Evolutionary conservation across 441 rosid genomes (phyloP), one percentile per base, ranked within the genome.

Genomic region (Gossypium gossypioides): DNA sequence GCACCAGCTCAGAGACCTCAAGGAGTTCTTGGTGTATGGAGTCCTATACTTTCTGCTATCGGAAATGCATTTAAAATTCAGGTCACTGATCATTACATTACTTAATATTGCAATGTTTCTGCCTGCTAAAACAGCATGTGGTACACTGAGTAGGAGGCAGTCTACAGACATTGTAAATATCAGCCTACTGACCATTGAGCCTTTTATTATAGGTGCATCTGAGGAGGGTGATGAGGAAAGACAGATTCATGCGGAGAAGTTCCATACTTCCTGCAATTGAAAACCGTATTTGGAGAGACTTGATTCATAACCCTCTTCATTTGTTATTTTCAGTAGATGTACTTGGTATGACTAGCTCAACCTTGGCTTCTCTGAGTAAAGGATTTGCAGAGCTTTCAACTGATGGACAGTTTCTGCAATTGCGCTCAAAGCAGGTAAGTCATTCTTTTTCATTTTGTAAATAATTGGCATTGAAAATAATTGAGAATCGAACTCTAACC

Each of bases 301-400:
- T 96, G 80, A 89, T 96, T 77, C 99, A 96, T 89, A 96, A 96
- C 84, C 99, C 99, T 54, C 80, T 96, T 69, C 98, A 93, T 83
- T 81, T 96, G 73, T 77, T 96, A 73, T 91, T 93, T 85, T 96
- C 99, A 42, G 91, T 96, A 19, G 97, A 96, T 84, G 97, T 96
- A 32, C 91, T 96, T 83, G 99, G 99, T 34, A 91, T 96, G 98
- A 90, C 99, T 74, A 93, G 99, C 84, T 96, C 98, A 65, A 93
- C 99, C 62, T 74, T 96, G 89, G 89, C 99, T 73, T 93, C 99
- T 77, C 87, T 96, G 61, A 84, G 99, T 86, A 93, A 86, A 85
- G 99, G 99, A 65, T 93, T 96, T 79, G 99, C 99, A 2, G 92
- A 90, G 86, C 97, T 96, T 78, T 96, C 99, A 59, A 91, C 98